Evolutionary conservation across 257 asterid genomes (phyloP).

Genomic region (Plectranthus barbatus): DNA sequence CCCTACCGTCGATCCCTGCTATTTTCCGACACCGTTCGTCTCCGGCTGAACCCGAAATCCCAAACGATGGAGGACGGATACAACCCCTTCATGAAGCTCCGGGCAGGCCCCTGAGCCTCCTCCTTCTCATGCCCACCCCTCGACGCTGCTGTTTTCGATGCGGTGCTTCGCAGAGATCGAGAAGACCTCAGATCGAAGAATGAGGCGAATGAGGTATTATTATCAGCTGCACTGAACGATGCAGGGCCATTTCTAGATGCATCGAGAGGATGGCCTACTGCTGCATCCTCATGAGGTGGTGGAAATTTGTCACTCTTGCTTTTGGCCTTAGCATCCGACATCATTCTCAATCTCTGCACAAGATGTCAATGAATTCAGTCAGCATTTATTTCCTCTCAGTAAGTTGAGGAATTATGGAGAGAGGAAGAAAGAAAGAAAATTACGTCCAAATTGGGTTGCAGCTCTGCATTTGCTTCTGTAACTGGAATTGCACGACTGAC

Average conservation of each 20-base stretch:
- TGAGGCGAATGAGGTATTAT: slow-evolving; percentile 46
- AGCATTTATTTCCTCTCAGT: neutral
- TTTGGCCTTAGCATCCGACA: slow-evolving; percentile 44
- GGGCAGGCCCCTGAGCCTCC: slow-evolving; percentile 48
- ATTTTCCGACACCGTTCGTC: slow-evolving; percentile 39
- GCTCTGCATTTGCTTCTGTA: slow-evolving; percentile 96
- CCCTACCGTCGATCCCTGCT: slow-evolving; percentile 26
- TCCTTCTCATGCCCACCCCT: slow-evolving; percentile 45
- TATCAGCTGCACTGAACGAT: slow-evolving; percentile 40
- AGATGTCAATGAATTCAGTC: neutral
- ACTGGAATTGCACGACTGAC: slow-evolving; percentile 71
- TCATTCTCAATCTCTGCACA: slow-evolving; percentile 65
- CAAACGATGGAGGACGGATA: slow-evolving; percentile 53
- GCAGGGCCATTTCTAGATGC: slow-evolving; percentile 37
- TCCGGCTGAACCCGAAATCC: slow-evolving; percentile 50
- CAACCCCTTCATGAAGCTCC: slow-evolving; percentile 47
- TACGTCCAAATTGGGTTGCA: slow-evolving; percentile 74
- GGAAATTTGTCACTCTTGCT: slow-evolving; percentile 92
- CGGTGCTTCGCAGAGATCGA: slow-evolving; percentile 27
- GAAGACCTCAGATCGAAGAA: slow-evolving; percentile 42
- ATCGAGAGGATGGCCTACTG: slow-evolving; percentile 49
- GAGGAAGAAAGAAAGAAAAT: neutral
- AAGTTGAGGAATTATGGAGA: neutral
- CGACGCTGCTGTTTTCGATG: slow-evolving; percentile 31
- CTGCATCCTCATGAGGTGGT: slow-evolving; percentile 90